Evolutionary conservation across 192 early-diverging fungal species (phyloP).

Genomic region (Linnemannia exigua): DNA sequence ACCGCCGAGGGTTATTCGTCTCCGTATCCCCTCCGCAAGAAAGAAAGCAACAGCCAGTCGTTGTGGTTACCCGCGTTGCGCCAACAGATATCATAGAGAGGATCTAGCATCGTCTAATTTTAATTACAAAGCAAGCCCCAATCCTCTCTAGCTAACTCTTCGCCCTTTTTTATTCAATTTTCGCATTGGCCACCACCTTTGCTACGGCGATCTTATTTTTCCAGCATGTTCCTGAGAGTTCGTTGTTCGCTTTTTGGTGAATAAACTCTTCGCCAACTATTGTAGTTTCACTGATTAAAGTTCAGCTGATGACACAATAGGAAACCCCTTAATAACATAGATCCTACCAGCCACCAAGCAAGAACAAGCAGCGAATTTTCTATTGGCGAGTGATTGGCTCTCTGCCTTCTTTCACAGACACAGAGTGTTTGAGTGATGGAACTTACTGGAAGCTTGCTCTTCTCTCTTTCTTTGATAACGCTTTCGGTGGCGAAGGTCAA

Average conservation of each 20-base stretch:
- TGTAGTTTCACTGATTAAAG: too few relatives aligned
- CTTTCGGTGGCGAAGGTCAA: background rate
- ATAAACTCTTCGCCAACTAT: background rate
- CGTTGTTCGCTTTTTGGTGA: background rate
- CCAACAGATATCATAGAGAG: too few relatives aligned
- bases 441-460: conserved; percentile 5
- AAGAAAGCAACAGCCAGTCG: too few relatives aligned
- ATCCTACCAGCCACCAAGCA: background rate
- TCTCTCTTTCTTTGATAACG: background rate
- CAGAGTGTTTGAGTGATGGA: background rate
- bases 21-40: too few relatives aligned
- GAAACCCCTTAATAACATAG: background rate
- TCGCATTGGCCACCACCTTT: background rate
- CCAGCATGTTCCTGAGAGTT: conserved; percentile 4
- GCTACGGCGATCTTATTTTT: background rate
- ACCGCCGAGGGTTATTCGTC: too few relatives aligned
- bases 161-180: background rate
- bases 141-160: background rate
- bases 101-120: background rate
- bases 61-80: too few relatives aligned
- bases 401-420: background rate
- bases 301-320: background rate
- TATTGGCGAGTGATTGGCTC: conserved; percentile 10
- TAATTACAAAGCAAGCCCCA: background rate
- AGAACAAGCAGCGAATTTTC: conserved; percentile 7